A percentile compares a stretch with the other conserved stretches of the same genome.
phyloP scores from a whole-genome alignment of 495 filamentous ascomycete genomes.

The Terfezia boudieri region DNA sequence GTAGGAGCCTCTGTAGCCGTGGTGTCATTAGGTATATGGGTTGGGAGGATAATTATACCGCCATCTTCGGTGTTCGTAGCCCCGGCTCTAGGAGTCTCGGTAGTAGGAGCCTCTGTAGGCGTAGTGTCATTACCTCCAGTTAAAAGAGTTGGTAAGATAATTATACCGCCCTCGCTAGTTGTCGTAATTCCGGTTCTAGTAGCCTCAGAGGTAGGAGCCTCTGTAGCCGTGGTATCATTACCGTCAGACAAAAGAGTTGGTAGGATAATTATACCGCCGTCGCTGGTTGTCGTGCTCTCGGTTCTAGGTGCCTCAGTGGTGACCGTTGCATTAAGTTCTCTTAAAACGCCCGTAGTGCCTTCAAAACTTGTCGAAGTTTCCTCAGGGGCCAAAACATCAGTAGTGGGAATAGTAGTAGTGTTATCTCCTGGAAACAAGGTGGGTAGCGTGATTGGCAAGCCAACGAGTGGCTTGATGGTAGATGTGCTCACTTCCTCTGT shows the following conservation, averaged over 20 bases:
- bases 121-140: conserved; percentile 1
- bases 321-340: neutral
- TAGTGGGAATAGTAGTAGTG: neutral
- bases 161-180: conserved; percentile 5
- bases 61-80: neutral
- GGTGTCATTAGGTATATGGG: conserved; percentile 1
- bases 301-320: conserved; percentile 4
- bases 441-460: too few relatives aligned
- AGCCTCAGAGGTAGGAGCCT: conserved; percentile 10
- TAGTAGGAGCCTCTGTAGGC: conserved; percentile 8
- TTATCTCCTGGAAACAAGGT: neutral
- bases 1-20: conserved; percentile 10
- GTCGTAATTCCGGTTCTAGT: neutral
- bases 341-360: conserved; percentile 1
- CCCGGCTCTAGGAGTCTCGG: conserved; percentile 1
- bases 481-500: neutral
- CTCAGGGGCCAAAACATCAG: neutral
- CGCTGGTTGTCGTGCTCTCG: neutral
- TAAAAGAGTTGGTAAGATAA: neutral
- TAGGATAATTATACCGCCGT: conserved; percentile 4
- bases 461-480: too few relatives aligned
- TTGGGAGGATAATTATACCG: conserved; percentile 2
- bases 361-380: neutral
- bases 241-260: neutral
- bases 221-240: conserved; percentile 7